Conservation (phyloP, 2,329 filamentous ascomycete species). For the Trichoderma breve region DNA sequence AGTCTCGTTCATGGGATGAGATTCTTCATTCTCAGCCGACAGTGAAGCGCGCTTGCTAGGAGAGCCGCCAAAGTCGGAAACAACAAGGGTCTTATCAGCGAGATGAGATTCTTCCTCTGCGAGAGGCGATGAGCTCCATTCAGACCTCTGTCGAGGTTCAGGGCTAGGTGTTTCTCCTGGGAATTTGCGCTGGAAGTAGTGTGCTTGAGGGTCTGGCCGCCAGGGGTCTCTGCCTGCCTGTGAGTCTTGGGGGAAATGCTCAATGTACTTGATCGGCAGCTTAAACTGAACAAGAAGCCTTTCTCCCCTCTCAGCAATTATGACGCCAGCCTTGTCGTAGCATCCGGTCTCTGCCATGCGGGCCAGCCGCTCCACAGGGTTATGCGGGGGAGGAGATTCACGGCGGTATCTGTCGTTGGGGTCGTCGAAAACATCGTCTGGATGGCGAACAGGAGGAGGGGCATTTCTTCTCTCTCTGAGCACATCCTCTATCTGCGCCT, state of each 20-base stretch:
- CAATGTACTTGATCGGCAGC: conserved; percentile 33
- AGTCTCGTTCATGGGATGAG: background rate
- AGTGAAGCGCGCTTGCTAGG: background rate
- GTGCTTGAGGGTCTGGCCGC: too few relatives aligned
- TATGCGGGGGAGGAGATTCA: conserved; percentile 16
- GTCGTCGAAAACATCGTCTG: conserved; percentile 32
- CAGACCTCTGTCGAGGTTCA: background rate
- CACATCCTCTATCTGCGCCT: background rate
- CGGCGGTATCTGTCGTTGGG: conserved; percentile 26
- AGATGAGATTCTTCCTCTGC: background rate
- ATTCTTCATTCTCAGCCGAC: background rate
- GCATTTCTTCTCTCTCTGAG: background rate
- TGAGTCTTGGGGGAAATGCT: conserved; percentile 29
- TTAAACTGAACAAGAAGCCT: conserved; percentile 40
- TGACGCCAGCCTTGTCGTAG: conserved; percentile 33
- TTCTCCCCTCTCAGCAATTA: conserved; percentile 30
- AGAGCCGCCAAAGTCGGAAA: conserved; percentile 9
- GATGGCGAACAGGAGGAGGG: background rate
- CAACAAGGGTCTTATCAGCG: conserved; percentile 17
- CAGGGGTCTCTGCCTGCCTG: too few relatives aligned
- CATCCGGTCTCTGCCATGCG: conserved; percentile 29
- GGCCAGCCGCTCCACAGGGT: conserved; percentile 29
- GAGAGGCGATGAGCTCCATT: background rate
- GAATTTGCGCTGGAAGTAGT: background rate
- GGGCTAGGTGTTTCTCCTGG: background rate